Evolutionary conservation across 164 flowering plant genomes (phyloP), one percentile per base, ranked within the genome.

Genomic region (Protea cynaroides): DNA sequence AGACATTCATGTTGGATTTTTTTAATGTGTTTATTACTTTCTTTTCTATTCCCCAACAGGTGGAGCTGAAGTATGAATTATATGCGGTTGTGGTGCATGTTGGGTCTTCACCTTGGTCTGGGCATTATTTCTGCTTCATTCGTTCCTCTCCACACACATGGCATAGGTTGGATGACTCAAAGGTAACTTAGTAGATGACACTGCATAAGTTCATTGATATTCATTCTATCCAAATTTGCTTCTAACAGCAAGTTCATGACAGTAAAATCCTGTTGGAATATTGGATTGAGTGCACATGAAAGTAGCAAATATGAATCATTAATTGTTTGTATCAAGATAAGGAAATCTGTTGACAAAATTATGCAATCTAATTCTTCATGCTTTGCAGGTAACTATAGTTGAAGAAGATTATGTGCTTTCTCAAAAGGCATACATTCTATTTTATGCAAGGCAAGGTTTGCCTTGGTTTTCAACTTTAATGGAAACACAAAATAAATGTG

Each of bases 11-110:
- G 9, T 37, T 37, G 7, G 40, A 9, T 37, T 37, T 4, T 37
- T 37, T 37, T 4, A 37, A 37, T 4, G 11, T 10, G 25, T 62
- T 25, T 46, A 24, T 38, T 29, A 29, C 34, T 29, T 29, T 29
- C 34, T 29, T 29, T 29, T 21, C 37, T 40, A 55, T 38, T 43
- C 10, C 46, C 0, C n/a, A 4, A 62, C 59, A 90, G 96, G 78
- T 43, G 38, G 78, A 78, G 12, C 59, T 80, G 67, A 83, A 80
- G 68, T 89, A 94, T 75, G 86, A 82, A 23, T 78, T 95, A 2
- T 92, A 88, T 82, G 99, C 90, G 36, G 68, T 92, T 71, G 82
- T 95, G 57, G 97, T 83, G 69, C 99, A 95, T 67, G 22, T 8
- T 67, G 97, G 96, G 43, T 36, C 53, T 50, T 68, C 82, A 52